Evolutionary conservation across 2,329 filamentous ascomycete species (phyloP), one percentile per base, ranked within the genome.

Genomic region (Didymella glomerata): DNA sequence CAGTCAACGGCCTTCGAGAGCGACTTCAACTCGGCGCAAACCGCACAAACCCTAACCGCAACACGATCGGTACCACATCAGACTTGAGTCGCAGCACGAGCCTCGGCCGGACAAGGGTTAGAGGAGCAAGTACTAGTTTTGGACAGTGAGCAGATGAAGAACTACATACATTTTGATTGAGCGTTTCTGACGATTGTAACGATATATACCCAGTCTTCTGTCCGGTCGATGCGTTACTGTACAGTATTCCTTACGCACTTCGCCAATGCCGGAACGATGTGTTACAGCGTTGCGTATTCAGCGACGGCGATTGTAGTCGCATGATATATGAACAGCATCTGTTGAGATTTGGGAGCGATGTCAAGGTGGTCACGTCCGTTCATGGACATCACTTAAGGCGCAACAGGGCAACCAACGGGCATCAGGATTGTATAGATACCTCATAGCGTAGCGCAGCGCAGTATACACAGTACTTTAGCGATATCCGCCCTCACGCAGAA

Each of bases 141-240:
- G 75, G 69, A 60, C 71, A 77, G 66, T 77, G 71, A 76, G 65
- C 63, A 65, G 48, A 50, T 24, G 34, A 42, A 57, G 54, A 62
- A 40, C 52, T 51, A 36, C 36, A 41, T 41, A 45, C 24, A 34
- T 48, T 55, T 48, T 55, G 48, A 47, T 60, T 60, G 57, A 55
- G 57, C 57, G 52, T 60, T 60, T 60, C 68, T 68, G 62, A 72
- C 57, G 68, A 69, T 66, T 67, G 61, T 69, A 62, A 66, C 57
- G 68, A 68, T 69, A 68, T 67, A 68, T 73, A 64, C 66, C 70
- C 65, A 69, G 63, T 64, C 53, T 66, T 54, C 62, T 64, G 58
- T 64, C 55, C 51, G 57, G 54, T n/a, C 54, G 60, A 57, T 45
- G 57, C 38, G 50, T 60, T 41, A 45, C 59, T 20, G 53, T 54